These are phyloP conservation scores for Thoreauomyces humboldtii DNA, from an alignment of 192 early-diverging fungal species.

Conservation along the genomic window DNA sequence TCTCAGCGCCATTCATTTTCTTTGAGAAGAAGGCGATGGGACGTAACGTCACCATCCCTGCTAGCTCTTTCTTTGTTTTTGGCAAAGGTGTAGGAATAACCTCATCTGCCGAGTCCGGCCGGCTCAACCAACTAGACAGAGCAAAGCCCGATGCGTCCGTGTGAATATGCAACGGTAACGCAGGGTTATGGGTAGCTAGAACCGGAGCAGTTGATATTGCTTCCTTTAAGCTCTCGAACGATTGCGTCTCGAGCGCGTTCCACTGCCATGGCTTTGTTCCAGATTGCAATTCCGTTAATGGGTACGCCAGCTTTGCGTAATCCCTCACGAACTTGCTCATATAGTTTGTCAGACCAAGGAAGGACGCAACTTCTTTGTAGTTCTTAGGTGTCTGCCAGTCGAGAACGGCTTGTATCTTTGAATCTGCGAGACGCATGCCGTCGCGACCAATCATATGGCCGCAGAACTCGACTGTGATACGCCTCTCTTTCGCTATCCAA, in stretches of 20 bases:
- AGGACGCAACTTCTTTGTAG: neutral
- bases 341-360: constrained; percentile 13
- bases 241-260: neutral
- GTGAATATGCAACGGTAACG: neutral
- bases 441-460: constrained; percentile 35
- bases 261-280: neutral
- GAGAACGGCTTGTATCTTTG: constrained; percentile 26
- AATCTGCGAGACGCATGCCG: constrained; percentile 31
- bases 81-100: neutral
- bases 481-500: too few species aligned
- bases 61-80: neutral
- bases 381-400: constrained; percentile 26
- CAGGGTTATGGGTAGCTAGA: constrained; percentile 5
- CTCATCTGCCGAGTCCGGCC: neutral
- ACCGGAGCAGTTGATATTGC: constrained; percentile 11
- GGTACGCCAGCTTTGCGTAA: constrained; percentile 16
- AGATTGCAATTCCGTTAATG: constrained; percentile 9
- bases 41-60: neutral
- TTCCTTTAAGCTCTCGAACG: neutral
- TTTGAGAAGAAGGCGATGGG: constrained; percentile 14
- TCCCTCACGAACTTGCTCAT: neutral
- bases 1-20: constrained; percentile 13
- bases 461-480: constrained; percentile 35
- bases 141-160: constrained; percentile 17
- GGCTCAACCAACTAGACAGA: neutral